Evolutionary conservation across 2,329 filamentous ascomycete species (phyloP).

Genomic region (Lachnellula subtilissima): DNA sequence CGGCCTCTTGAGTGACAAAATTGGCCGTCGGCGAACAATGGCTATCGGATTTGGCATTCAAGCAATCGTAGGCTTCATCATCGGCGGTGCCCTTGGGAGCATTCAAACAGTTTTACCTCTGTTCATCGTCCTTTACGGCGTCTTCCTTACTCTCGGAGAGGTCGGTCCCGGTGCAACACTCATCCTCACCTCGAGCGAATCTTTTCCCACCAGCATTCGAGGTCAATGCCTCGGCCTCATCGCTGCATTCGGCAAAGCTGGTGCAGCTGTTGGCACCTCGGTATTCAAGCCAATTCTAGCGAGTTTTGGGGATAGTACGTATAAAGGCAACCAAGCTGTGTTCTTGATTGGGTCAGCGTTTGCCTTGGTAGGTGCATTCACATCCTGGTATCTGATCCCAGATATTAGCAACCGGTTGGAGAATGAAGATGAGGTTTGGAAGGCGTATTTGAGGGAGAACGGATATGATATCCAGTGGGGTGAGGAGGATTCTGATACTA

Average conservation of each 20-base stretch:
- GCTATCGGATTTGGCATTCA: slow-evolving; percentile 43
- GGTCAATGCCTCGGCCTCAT: slow-evolving; percentile 47
- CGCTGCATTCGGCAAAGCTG: slow-evolving; percentile 44
- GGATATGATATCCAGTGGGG: slow-evolving; percentile 38
- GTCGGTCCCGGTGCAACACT: slow-evolving; percentile 45
- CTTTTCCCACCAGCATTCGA: slow-evolving; percentile 45
- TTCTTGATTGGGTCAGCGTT: slow-evolving; percentile 49
- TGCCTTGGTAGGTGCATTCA: slow-evolving; percentile 40
- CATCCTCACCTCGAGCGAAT: slow-evolving; percentile 39
- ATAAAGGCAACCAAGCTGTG: slow-evolving; percentile 43
- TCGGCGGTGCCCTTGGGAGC: slow-evolving; percentile 41
- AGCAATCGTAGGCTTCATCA: slow-evolving; percentile 43
- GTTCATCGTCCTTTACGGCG: slow-evolving; percentile 47
- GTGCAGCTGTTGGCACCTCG: slow-evolving; percentile 46
- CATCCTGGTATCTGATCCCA: slow-evolving; percentile 43
- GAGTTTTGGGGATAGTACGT: slow-evolving; percentile 35
- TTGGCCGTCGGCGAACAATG: slow-evolving; percentile 48
- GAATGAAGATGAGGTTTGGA: slow-evolving; percentile 41
- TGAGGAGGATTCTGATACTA: slow-evolving; percentile 29
- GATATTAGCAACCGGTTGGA: slow-evolving; percentile 39
- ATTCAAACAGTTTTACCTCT: slow-evolving; percentile 45
- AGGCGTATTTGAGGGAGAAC: slow-evolving; percentile 39
- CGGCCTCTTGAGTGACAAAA: slow-evolving; percentile 41
- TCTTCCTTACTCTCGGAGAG: slow-evolving; percentile 45
- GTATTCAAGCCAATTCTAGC: slow-evolving; percentile 48